Evolutionary conservation across 1,284 basidiomycete species (phyloP).

Genomic region (Amylostereum areolatum): DNA sequence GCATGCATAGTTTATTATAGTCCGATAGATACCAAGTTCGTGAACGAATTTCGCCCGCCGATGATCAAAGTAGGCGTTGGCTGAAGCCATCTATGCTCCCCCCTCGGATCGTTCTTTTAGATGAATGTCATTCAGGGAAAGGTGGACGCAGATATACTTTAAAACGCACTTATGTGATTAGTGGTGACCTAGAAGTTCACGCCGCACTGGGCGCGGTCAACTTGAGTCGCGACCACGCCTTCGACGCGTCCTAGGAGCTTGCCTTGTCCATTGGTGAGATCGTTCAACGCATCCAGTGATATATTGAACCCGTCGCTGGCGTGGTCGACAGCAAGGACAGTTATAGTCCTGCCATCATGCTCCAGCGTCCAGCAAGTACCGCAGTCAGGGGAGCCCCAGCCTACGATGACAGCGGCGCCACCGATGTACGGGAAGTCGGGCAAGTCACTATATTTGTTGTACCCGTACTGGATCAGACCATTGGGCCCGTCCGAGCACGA

Average conservation of each 20-base stretch:
- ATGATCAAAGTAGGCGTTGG: too few species aligned
- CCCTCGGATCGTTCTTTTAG: too few species aligned
- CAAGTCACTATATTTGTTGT: constrained; percentile 39
- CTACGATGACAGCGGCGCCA: constrained; percentile 32
- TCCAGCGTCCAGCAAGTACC: constrained; percentile 42
- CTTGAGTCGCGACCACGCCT: too few species aligned
- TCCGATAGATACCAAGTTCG: too few species aligned
- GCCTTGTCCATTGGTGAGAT: constrained; percentile 20
- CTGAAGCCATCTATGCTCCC: too few species aligned
- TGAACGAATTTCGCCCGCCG: too few species aligned
- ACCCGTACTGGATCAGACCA: constrained; percentile 38
- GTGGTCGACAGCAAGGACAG: constrained; percentile 37
- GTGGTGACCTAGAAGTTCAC: too few species aligned
- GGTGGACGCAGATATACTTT: too few species aligned
- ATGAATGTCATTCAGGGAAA: too few species aligned
- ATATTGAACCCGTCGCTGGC: constrained; percentile 33
- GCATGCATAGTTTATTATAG: too few species aligned
- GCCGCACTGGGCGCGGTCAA: too few species aligned
- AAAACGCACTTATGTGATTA: too few species aligned
- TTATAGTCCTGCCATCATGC: constrained; percentile 31
- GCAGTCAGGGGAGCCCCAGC: constrained; percentile 36
- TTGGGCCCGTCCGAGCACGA: constrained; percentile 45
- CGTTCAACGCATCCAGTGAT: constrained; percentile 24
- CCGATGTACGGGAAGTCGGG: constrained; percentile 45
- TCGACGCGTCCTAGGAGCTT: constrained; percentile 29